Conservation (phyloP, 2,329 filamentous ascomycete genomes). For the Xylariaceae sp. region DNA sequence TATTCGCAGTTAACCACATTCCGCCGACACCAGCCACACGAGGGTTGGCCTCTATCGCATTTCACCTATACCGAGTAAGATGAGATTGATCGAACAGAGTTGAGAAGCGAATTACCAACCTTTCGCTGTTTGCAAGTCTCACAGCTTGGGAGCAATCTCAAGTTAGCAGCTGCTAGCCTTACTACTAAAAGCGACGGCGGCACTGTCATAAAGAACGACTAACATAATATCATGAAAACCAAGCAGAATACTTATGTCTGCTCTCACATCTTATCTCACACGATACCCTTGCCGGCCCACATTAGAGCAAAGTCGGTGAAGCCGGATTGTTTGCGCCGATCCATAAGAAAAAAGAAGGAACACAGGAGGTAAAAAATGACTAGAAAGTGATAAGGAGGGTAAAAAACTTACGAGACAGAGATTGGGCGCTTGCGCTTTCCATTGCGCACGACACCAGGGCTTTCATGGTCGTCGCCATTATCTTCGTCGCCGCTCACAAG, state of each 20-base stretch:
- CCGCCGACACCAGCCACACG: constrained; percentile 64
- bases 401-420: constrained; percentile 51
- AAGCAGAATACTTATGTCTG: too few species aligned
- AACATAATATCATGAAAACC: too few species aligned
- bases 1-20: constrained; percentile 63
- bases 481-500: constrained; percentile 44
- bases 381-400: too few species aligned
- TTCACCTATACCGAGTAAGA: constrained; percentile 50
- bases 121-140: constrained; percentile 80
- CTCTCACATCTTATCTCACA: too few species aligned
- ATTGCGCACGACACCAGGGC: constrained; percentile 36
- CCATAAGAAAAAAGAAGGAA: constrained; percentile 1
- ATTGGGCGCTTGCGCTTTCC: constrained; percentile 59
- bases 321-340: too few species aligned
- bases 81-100: not conserved
- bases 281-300: too few species aligned
- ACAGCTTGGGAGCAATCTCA: constrained; percentile 47
- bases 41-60: constrained; percentile 72
- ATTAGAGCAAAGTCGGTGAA: too few species aligned
- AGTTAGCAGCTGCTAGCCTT: constrained; percentile 33
- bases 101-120: constrained; percentile 46
- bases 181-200: constrained; percentile 2
- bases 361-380: constrained; percentile 10
- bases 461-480: constrained; percentile 32
- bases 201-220: too few species aligned